Evolutionary conservation across 1,284 basidiomycete genomes (phyloP).

Genomic region (Agaricales sp.): DNA sequence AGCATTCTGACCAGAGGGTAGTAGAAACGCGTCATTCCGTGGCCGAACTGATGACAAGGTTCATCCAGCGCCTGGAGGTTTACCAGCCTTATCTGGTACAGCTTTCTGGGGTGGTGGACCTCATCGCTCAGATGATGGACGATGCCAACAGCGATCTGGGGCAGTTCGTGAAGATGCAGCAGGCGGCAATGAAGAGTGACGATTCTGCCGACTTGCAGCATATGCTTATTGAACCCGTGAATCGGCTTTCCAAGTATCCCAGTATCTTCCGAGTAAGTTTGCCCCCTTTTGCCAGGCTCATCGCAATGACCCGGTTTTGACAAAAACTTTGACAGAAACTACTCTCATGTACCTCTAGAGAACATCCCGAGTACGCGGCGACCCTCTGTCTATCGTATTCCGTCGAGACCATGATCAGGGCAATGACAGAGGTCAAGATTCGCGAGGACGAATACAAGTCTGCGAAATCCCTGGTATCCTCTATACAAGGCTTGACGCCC

Average conservation of each 20-base stretch:
- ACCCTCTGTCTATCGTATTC: slow-evolving; percentile 58
- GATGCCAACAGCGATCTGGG: slow-evolving; percentile 63
- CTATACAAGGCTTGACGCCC: slow-evolving; percentile 50
- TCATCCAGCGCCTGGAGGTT: slow-evolving; percentile 61
- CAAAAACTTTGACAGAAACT: slow-evolving; percentile 28
- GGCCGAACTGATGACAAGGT: slow-evolving; percentile 45
- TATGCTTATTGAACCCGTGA: slow-evolving; percentile 68
- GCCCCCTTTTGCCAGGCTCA: slow-evolving; percentile 1
- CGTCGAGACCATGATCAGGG: slow-evolving; percentile 58
- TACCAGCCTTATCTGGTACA: slow-evolving; percentile 81
- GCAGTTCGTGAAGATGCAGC: slow-evolving; percentile 75
- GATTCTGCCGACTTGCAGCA: slow-evolving; percentile 58
- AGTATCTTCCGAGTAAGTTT: slow-evolving; percentile 61
- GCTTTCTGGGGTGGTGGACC: slow-evolving; percentile 47
- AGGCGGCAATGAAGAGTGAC: slow-evolving; percentile 37
- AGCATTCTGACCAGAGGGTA: too few species aligned
- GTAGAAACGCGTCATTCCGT: slow-evolving; percentile 40
- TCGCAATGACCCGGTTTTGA: too few species aligned
- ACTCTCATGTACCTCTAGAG: slow-evolving; percentile 46
- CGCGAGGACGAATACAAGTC: slow-evolving; percentile 77
- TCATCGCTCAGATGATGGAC: slow-evolving; percentile 44
- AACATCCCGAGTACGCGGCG: slow-evolving; percentile 58
- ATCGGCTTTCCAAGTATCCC: slow-evolving; percentile 64
- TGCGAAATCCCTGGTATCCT: slow-evolving; percentile 48
- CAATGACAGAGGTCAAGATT: slow-evolving; percentile 73